Conservation (phyloP, 148 eudicot genomes). For the Limonium bicolor region DNA sequence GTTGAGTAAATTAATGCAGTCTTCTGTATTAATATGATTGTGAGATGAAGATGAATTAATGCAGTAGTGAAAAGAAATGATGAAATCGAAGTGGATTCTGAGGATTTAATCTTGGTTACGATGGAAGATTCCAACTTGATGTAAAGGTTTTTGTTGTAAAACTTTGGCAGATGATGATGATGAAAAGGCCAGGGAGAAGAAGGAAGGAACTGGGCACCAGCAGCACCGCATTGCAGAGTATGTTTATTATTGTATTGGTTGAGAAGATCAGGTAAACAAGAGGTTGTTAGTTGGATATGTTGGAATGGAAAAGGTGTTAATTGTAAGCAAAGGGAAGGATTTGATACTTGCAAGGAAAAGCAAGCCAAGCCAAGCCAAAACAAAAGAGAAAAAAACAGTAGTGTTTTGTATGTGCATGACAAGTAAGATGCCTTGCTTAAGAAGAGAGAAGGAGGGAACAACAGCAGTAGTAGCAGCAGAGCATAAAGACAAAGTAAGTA, state of each 20-base stretch:
- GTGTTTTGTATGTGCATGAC: slow-evolving; percentile 16
- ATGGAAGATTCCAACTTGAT: slow-evolving; percentile 3
- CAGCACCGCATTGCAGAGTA: too few species aligned
- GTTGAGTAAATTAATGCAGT: too few species aligned
- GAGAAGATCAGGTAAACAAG: neutral
- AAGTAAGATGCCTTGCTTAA: slow-evolving; percentile 54
- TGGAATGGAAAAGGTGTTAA: slow-evolving; percentile 23
- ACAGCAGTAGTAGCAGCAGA: slow-evolving; percentile 5
- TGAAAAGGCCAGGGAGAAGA: neutral
- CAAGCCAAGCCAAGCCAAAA: slow-evolving; percentile 15
- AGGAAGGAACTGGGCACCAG: neutral
- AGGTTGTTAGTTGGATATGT: neutral
- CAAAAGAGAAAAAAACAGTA: neutral
- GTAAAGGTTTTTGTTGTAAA: neutral
- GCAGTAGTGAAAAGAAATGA: too few species aligned
- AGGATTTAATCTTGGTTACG: too few species aligned
- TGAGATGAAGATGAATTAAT: too few species aligned
- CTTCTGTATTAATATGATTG: too few species aligned
- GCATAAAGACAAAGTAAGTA: slow-evolving; percentile 1
- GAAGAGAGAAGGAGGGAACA: slow-evolving; percentile 2
- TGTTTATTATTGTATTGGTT: neutral
- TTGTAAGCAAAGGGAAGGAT: slow-evolving; percentile 74
- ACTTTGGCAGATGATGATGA: slow-evolving; percentile 4
- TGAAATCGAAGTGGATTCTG: too few species aligned
- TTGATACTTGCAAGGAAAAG: slow-evolving; percentile 56